These are phyloP conservation scores for Gremmenia infestans DNA, from an alignment of 2,329 filamentous ascomycete genomes.

Conservation along the genomic window DNA sequence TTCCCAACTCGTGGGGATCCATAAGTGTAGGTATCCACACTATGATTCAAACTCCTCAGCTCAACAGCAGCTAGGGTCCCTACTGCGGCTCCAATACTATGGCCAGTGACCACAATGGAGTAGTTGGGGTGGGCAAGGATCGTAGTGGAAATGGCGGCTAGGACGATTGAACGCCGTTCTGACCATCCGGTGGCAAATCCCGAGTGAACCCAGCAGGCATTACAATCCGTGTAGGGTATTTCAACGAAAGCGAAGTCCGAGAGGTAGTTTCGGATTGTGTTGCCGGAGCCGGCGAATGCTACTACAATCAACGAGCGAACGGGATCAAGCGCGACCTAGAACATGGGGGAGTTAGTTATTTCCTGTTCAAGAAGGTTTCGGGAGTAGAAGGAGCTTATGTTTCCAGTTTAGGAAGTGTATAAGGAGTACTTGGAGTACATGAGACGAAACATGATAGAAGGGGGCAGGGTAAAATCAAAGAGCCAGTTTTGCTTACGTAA, in stretches of 20 bases:
- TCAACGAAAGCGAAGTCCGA: constrained; percentile 11
- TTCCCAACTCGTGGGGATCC: constrained; percentile 31
- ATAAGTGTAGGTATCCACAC: constrained; percentile 23
- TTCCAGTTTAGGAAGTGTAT: no score
- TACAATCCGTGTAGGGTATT: constrained; percentile 1
- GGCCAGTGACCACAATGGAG: constrained; percentile 26
- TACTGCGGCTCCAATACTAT: constrained; percentile 29
- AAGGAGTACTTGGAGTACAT: no score
- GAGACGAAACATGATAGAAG: no score
- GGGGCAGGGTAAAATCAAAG: no score
- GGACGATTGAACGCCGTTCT: constrained; percentile 14
- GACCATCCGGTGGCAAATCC: constrained; percentile 23
- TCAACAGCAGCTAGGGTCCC: constrained; percentile 28
- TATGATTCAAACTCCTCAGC: constrained; percentile 12
- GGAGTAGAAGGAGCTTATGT: no score
- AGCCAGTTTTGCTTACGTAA: no score
- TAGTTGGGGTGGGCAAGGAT: constrained; percentile 19
- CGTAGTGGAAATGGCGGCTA: constrained; percentile 15
- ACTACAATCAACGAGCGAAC: constrained; percentile 16
- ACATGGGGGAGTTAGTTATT: no score
- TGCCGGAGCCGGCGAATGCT: constrained; percentile 17
- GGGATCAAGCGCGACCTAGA: constrained; percentile 16
- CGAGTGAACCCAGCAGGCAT: constrained; percentile 19
- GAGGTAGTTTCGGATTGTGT: constrained; percentile 12
- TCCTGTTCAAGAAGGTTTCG: no score